phyloP scores from a whole-genome alignment of 306 rosid genomes.

The Gynostemma pentaphyllum region DNA sequence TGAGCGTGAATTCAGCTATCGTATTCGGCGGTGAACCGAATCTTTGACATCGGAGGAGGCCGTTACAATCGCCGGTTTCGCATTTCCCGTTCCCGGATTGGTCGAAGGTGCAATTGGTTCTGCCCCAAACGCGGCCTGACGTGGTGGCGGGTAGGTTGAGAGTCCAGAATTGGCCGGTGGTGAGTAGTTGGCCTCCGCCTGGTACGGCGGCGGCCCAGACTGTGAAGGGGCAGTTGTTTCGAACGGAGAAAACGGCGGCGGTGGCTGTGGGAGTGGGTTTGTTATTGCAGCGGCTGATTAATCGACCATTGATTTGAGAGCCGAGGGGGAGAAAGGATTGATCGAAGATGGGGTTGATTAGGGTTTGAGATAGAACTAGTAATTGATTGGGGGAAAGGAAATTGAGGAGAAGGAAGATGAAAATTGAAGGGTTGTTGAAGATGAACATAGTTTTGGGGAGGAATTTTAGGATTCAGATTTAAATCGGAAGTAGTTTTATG shows the following conservation, averaged over 20 bases:
- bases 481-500: too few relatives aligned
- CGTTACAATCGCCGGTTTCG: conserved; percentile 22
- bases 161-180: conserved; percentile 8
- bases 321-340: background rate
- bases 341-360: background rate
- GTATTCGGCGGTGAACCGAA: conserved; percentile 23
- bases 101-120: conserved; percentile 19
- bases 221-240: conserved; percentile 10
- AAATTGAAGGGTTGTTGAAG: background rate
- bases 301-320: background rate
- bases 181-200: conserved; percentile 17
- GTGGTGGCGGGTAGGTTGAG: conserved; percentile 12
- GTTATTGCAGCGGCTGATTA: background rate
- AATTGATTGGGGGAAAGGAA: background rate
- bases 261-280: too few relatives aligned
- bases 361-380: background rate
- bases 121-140: conserved; percentile 10
- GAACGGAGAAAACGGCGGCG: conserved; percentile 7
- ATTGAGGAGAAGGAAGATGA: background rate
- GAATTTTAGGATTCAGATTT: too few relatives aligned
- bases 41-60: conserved; percentile 11
- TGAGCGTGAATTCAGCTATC: conserved; percentile 14
- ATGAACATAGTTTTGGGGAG: too few relatives aligned
- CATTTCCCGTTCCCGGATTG: background rate
- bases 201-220: conserved; percentile 27